phyloP scores from a whole-genome alignment of 257 asterid genomes.

The Apocynum venetum region DNA sequence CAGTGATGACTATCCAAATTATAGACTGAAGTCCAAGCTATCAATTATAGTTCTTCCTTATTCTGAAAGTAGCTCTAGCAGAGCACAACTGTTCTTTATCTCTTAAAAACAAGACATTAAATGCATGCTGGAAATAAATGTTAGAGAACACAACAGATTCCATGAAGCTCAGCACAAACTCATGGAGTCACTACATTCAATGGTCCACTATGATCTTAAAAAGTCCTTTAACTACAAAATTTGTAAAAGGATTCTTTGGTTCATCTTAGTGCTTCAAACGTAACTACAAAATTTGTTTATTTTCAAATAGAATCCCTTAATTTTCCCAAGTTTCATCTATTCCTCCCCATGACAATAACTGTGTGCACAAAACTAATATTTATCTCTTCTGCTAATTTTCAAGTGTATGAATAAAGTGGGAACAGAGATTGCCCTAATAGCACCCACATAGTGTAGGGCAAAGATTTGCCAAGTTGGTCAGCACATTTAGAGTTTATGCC shows the following conservation, averaged over 20 bases:
- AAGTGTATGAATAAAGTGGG: not conserved
- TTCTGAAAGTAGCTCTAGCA: not conserved
- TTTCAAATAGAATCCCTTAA: not conserved
- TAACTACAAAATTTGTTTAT: not conserved
- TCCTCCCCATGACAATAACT: not conserved
- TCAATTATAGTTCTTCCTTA: not conserved
- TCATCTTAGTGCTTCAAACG: no score
- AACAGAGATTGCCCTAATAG: not conserved
- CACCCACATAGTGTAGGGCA: not conserved
- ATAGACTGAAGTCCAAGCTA: not conserved
- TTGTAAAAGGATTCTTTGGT: no score
- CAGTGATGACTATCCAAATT: not conserved
- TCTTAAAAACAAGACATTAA: not conserved
- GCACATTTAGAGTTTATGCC: not conserved
- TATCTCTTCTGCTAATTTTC: not conserved
- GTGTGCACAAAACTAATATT: not conserved
- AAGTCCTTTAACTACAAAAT: no score
- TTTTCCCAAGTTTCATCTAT: not conserved
- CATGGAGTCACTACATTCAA: not conserved
- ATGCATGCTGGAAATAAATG: not conserved
- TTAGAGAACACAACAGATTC: not conserved
- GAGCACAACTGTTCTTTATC: not conserved
- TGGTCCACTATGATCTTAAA: no score
- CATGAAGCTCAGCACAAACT: not conserved
- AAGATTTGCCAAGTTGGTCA: not conserved